Conservation (phyloP, 352 stramenopile genomes). For the Labyrinthula sp. region DNA sequence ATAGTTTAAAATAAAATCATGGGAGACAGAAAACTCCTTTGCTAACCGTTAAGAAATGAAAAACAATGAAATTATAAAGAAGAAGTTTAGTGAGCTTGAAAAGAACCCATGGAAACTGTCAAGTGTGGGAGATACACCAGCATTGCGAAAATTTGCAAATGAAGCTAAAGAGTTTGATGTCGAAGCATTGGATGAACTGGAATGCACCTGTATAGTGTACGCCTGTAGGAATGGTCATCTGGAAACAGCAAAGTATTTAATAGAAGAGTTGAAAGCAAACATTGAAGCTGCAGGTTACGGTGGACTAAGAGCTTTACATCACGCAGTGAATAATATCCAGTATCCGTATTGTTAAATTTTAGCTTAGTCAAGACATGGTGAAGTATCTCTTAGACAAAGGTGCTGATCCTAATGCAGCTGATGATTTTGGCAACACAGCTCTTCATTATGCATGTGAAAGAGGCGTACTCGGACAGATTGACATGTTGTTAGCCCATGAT, state of each 20-base stretch:
- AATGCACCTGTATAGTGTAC: constrained; percentile 51
- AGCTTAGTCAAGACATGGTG: constrained; percentile 42
- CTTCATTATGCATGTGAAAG: constrained; percentile 53
- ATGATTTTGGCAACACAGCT: constrained; percentile 52
- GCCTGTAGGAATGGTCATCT: constrained; percentile 53
- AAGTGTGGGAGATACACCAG: constrained; percentile 46
- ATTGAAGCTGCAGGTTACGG: constrained; percentile 48
- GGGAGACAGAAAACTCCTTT: neutral
- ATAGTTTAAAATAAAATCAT: neutral
- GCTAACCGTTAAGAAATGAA: too few species aligned
- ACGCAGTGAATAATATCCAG: constrained; percentile 53
- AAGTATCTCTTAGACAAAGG: constrained; percentile 44
- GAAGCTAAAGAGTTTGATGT: constrained; percentile 42
- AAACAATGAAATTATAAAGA: constrained; percentile 37
- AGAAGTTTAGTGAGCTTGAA: constrained; percentile 51
- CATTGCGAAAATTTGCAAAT: constrained; percentile 48
- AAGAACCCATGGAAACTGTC: constrained; percentile 60
- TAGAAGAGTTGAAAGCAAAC: constrained; percentile 44
- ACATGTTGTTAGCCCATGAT: too few species aligned
- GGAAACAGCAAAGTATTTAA: constrained; percentile 50
- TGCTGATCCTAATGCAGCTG: constrained; percentile 44
- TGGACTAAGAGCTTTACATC: constrained; percentile 48
- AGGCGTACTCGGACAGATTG: constrained; percentile 42
- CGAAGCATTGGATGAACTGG: constrained; percentile 50
- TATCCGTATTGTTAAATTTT: too few species aligned